A percentile compares a stretch with the other conserved stretches of the same genome.
These are phyloP conservation scores for Fusarium xylarioides DNA, from an alignment of 2,329 filamentous ascomycete genomes.

Conservation along the genomic window DNA sequence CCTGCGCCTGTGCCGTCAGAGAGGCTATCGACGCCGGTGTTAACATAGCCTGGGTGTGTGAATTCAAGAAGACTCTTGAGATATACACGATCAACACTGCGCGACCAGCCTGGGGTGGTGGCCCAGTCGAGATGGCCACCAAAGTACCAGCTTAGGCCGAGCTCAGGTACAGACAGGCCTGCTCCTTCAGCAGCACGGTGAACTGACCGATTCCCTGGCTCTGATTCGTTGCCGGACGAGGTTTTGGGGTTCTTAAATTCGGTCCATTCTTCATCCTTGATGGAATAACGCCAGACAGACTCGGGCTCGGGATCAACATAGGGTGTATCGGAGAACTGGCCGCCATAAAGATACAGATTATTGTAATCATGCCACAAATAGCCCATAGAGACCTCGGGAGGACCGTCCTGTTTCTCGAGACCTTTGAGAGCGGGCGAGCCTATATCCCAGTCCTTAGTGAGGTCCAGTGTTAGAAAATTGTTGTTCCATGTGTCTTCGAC, in stretches of 20 bases:
- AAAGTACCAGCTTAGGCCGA: conserved; percentile 81
- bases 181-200: conserved; percentile 79
- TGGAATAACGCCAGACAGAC: conserved; percentile 76
- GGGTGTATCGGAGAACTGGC: conserved; percentile 74
- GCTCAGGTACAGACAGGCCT: conserved; percentile 72
- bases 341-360: conserved; percentile 77
- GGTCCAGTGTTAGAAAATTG: conserved; percentile 75
- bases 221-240: conserved; percentile 70
- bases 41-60: conserved; percentile 75
- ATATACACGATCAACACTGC: conserved; percentile 70
- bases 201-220: conserved; percentile 62
- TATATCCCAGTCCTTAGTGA: conserved; percentile 77
- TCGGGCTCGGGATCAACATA: conserved; percentile 64
- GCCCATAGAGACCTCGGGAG: conserved; percentile 76
- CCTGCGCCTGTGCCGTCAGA: conserved; percentile 65
- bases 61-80: conserved; percentile 79
- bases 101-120: conserved; percentile 73
- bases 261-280: conserved; percentile 67
- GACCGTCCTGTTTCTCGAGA: conserved; percentile 71
- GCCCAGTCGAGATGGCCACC: conserved; percentile 75
- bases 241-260: conserved; percentile 70
- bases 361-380: conserved; percentile 79
- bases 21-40: conserved; percentile 68
- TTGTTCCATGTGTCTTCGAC: conserved; percentile 77
- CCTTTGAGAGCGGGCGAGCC: conserved; percentile 69